Percentiles rank a stretch among this genome's conserved stretches.
phyloP scores from a whole-genome alignment of 495 filamentous ascomycete genomes.

The Astrothelium macrocarpum region DNA sequence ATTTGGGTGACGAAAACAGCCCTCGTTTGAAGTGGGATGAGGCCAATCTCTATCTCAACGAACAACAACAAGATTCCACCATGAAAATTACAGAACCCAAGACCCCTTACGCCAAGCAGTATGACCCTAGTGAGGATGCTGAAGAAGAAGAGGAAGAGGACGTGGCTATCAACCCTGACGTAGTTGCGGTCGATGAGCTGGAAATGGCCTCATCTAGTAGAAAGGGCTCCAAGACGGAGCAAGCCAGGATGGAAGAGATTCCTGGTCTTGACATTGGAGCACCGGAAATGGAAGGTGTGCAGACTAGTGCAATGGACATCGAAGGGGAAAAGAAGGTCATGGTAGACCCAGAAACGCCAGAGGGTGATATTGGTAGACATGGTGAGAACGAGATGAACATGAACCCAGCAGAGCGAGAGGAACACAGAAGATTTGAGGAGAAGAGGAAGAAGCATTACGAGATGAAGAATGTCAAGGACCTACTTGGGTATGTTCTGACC shows the following conservation, averaged over 20 bases:
- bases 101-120: slow-evolving; percentile 85
- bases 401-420: slow-evolving; percentile 70
- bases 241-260: slow-evolving; percentile 64
- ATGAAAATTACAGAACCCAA: slow-evolving; percentile 99
- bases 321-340: slow-evolving; percentile 62
- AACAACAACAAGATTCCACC: slow-evolving; percentile 86
- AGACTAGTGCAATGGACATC: slow-evolving; percentile 40
- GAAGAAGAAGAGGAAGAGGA: slow-evolving; percentile 49
- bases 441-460: slow-evolving; percentile 94
- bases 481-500: slow-evolving; percentile 58
- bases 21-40: slow-evolving; percentile 95
- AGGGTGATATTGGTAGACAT: slow-evolving; percentile 42
- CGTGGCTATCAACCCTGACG: slow-evolving; percentile 43
- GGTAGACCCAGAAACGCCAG: slow-evolving; percentile 58
- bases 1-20: slow-evolving; percentile 42
- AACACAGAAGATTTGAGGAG: slow-evolving; percentile 83
- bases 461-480: slow-evolving; percentile 87
- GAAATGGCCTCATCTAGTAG: slow-evolving; percentile 42
- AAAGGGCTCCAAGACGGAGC: slow-evolving; percentile 3
- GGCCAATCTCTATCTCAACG: slow-evolving; percentile 88
- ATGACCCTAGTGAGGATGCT: slow-evolving; percentile 73
- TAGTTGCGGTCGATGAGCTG: slow-evolving; percentile 58
- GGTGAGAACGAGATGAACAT: slow-evolving; percentile 49
- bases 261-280: slow-evolving; percentile 91
- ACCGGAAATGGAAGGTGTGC: slow-evolving; percentile 49